These are phyloP conservation scores for Umbelopsis ramanniana DNA, from an alignment of 192 early-diverging fungal species.

Conservation along the genomic window DNA sequence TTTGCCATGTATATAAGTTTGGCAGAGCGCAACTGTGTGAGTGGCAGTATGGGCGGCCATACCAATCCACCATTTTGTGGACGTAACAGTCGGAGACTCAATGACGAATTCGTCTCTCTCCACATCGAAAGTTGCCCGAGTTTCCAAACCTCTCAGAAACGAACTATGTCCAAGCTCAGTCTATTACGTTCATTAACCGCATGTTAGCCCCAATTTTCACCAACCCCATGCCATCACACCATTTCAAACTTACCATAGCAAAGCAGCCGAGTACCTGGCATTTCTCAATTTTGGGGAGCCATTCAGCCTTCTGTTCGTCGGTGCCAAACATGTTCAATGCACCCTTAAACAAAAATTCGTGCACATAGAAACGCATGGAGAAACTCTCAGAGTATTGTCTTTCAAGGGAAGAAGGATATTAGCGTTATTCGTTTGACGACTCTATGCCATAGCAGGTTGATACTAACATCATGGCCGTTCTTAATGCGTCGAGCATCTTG, in stretches of 20 bases:
- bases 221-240: background rate
- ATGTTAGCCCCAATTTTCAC: background rate
- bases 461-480: slow-evolving; percentile 43
- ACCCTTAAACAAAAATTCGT: slow-evolving; percentile 61
- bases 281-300: slow-evolving; percentile 56
- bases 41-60: slow-evolving; percentile 68
- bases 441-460: background rate
- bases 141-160: slow-evolving; percentile 65
- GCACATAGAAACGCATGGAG: slow-evolving; percentile 65
- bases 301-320: slow-evolving; percentile 58
- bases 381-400: slow-evolving; percentile 61
- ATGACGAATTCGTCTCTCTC: slow-evolving; percentile 63
- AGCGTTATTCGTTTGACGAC: background rate
- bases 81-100: slow-evolving; percentile 59
- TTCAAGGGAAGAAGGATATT: background rate
- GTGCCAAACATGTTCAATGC: slow-evolving; percentile 61
- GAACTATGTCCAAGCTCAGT: slow-evolving; percentile 69
- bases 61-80: slow-evolving; percentile 76
- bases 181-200: slow-evolving; percentile 31
- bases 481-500: slow-evolving; percentile 40
- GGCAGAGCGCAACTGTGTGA: slow-evolving; percentile 64
- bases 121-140: slow-evolving; percentile 65
- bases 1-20: slow-evolving; percentile 62
- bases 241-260: slow-evolving; percentile 55
- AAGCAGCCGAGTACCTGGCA: slow-evolving; percentile 66